Conservation (phyloP, 2,329 filamentous ascomycete species). For the Hymenoscyphus albidus region DNA sequence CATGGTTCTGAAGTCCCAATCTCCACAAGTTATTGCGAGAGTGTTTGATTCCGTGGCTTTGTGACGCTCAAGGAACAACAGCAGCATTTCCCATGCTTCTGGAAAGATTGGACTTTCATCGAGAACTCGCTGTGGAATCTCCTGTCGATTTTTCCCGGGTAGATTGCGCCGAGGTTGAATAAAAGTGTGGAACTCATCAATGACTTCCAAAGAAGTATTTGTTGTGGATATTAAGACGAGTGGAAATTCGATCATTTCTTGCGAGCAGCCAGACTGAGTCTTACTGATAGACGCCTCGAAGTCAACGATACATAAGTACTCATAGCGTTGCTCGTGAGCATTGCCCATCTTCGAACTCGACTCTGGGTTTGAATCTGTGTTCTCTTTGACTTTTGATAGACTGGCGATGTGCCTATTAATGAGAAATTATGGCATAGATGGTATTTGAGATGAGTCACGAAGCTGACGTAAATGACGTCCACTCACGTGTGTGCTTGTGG, state of each 20-base stretch:
- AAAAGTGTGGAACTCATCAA: not conserved
- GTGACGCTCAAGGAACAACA: slow-evolving; percentile 8
- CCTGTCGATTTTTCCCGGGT: not conserved
- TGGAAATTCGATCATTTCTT: slow-evolving; percentile 18
- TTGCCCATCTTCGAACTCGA: not conserved
- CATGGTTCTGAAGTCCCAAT: slow-evolving; percentile 19
- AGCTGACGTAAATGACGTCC: too few species aligned
- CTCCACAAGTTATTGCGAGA: slow-evolving; percentile 17
- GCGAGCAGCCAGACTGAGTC: slow-evolving; percentile 7
- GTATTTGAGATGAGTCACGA: too few species aligned
- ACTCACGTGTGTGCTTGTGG: too few species aligned
- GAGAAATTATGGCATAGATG: too few species aligned
- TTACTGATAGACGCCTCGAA: slow-evolving; percentile 18
- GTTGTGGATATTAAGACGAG: slow-evolving; percentile 10
- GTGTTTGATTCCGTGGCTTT: slow-evolving; percentile 15
- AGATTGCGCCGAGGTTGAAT: not conserved
- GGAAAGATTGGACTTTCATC: not conserved
- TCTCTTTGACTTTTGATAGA: too few species aligned
- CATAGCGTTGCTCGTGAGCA: not conserved
- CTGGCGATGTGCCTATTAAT: too few species aligned
- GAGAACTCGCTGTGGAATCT: not conserved
- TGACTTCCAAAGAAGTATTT: not conserved
- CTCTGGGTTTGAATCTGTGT: not conserved
- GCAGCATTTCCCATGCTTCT: not conserved
- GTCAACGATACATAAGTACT: slow-evolving; percentile 18